Base-by-base conservation (phyloP, 192 early-diverging fungal species). In the Coemansia sp. region DNA sequence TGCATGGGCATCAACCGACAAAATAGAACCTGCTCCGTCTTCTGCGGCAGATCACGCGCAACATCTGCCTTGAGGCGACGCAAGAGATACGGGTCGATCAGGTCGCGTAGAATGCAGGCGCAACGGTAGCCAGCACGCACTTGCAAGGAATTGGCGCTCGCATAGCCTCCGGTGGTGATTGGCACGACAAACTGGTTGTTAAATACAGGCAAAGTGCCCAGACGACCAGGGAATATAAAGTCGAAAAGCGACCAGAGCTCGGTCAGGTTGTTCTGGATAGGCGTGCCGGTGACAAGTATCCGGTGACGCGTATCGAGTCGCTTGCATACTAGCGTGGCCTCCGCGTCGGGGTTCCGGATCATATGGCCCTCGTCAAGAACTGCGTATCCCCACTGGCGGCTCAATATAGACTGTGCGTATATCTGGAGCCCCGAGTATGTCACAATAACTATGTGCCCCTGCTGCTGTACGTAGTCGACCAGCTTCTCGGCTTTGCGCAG, bases 281-380 rank as follows among this genome's bases (percentile, higher is more conserved):
- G 87, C 34, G 89, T 91, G 22, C 89, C 89, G 3, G 83, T 85
- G 5, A 89, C 77, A 28, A 91, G 81, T 14, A 91, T 79, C 6
- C 89, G 71, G 33, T 91, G 88, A 0, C 83, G 70, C 10, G 86
- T 89, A 50, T 82, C 58, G 2, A 91, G 70, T 27, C 85, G 79
- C 57, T 91, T 91, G 64, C 84, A 85, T 10, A 72, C 57, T 30
- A 87, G 37, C 4, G 81, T 96, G 5, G 90, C 84, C 18, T 88
- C 91, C 0, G 95, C 84, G 57, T 98, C 93, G 0, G 93, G 94
- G 51, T 98, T 98, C 29, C 93, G 79, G 28, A 98, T 95, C 70
- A 92, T 92, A 68, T 98, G 95, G 3, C 95, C 95, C 70, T 98
- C 95, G 58, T 98, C 95, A 26, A 98, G 60, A 9, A 98, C 81